Conservation (phyloP, 2,329 filamentous ascomycete genomes). For the Falciphora oryzae region DNA sequence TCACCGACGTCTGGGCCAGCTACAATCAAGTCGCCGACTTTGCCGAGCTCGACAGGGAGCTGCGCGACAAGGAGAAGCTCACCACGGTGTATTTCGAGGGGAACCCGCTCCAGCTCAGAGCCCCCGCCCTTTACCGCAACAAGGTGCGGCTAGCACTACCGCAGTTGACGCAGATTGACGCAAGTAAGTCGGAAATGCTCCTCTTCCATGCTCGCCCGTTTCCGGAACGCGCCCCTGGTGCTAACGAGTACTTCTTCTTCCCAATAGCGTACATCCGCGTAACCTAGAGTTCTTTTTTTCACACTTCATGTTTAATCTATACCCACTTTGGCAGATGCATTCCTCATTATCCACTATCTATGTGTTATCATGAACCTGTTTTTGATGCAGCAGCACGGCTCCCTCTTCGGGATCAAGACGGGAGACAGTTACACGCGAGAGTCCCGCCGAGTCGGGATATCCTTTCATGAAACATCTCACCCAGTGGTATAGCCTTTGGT, state of each 20-base stretch:
- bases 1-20: conserved; percentile 93
- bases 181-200: conserved; percentile 62
- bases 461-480: not conserved
- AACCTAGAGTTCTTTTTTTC: not conserved
- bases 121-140: conserved; percentile 85
- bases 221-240: not conserved
- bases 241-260: not conserved
- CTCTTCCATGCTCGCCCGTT: not conserved
- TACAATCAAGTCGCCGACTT: conserved; percentile 81
- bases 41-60: conserved; percentile 68
- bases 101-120: conserved; percentile 76
- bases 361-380: not conserved
- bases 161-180: conserved; percentile 89
- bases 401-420: not conserved
- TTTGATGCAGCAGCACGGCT: not conserved
- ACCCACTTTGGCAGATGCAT: conserved; percentile 2
- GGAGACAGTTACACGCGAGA: not conserved
- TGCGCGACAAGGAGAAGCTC: conserved; percentile 72
- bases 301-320: not conserved
- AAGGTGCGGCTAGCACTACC: conserved; percentile 86
- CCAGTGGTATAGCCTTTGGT: not conserved
- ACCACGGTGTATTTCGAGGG: conserved; percentile 96
- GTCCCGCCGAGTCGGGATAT: not conserved
- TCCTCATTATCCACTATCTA: not conserved
- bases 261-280: conserved; percentile 3